Percentiles rank a stretch among this genome's conserved stretches.
Conservation (phyloP, 768 basidiomycete species). For the Kockovaella imperatae region DNA sequence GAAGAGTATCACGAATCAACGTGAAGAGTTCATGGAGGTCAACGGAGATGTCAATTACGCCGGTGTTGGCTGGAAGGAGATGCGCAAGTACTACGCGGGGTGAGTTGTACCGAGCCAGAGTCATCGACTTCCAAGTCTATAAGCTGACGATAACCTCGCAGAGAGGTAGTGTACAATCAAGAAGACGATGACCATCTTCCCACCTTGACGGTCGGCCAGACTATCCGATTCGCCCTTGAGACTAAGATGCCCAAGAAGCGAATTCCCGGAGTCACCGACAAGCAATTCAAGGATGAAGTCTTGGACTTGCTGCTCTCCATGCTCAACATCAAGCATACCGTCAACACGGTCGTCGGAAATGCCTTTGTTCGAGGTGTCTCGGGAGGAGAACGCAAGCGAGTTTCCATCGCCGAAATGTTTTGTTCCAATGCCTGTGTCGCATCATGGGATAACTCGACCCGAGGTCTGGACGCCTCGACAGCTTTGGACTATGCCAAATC, state of each 20-base stretch:
- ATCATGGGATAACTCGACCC: slow-evolving; percentile 49
- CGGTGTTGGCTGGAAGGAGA: slow-evolving; percentile 60
- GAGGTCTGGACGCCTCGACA: slow-evolving; percentile 58
- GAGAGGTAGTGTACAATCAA: slow-evolving; percentile 49
- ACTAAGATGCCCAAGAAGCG: slow-evolving; percentile 61
- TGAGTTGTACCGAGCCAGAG: slow-evolving; percentile 59
- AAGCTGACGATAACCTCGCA: slow-evolving; percentile 33
- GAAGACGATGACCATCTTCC: slow-evolving; percentile 84
- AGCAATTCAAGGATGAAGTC: slow-evolving; percentile 47
- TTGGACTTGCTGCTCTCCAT: slow-evolving; percentile 48
- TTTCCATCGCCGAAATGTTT: slow-evolving; percentile 48
- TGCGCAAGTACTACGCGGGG: slow-evolving; percentile 60
- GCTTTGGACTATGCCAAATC: slow-evolving; percentile 77
- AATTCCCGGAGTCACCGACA: slow-evolving; percentile 50
- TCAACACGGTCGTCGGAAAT: slow-evolving; percentile 46
- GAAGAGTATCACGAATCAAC: slow-evolving; percentile 70
- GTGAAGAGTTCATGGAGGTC: slow-evolving; percentile 59
- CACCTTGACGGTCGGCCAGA: slow-evolving; percentile 53
- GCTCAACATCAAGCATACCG: slow-evolving; percentile 52
- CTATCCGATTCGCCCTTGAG: slow-evolving; percentile 53
- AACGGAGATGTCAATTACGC: slow-evolving; percentile 69
- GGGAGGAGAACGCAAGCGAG: slow-evolving; percentile 50
- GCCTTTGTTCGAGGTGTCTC: slow-evolving; percentile 48
- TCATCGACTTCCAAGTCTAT: neutral
- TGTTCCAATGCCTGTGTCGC: slow-evolving; percentile 41